phyloP scores from a whole-genome alignment of 2,329 filamentous ascomycete genomes.

The Talaromyces sp. region DNA sequence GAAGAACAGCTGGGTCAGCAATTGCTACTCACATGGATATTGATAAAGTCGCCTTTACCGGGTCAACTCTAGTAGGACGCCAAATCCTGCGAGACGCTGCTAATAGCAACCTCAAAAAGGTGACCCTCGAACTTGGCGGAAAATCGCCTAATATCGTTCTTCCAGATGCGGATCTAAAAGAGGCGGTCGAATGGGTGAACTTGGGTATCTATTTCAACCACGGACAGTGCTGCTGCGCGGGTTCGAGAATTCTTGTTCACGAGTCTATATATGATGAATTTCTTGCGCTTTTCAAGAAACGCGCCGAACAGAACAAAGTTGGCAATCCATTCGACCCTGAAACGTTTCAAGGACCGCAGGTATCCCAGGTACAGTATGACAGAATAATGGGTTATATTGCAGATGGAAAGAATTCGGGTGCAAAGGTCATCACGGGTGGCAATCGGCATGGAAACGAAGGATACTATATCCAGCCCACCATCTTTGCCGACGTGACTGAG shows the following conservation, averaged over 20 bases:
- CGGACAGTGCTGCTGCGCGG: conserved; percentile 58
- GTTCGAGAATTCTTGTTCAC: conserved; percentile 77
- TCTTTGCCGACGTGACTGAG: conserved; percentile 71
- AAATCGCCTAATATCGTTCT: conserved; percentile 63
- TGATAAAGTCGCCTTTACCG: conserved; percentile 63
- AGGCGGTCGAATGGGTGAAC: conserved; percentile 67
- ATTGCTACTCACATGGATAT: conserved; percentile 60
- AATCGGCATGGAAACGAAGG: conserved; percentile 72
- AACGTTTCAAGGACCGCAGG: conserved; percentile 86
- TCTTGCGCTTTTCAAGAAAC: conserved; percentile 72
- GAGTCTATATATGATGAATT: conserved; percentile 87
- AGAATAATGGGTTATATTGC: conserved; percentile 79
- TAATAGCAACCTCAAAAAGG: conserved; percentile 62
- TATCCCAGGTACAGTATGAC: conserved; percentile 81
- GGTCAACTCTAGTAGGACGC: conserved; percentile 58
- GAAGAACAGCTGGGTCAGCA: conserved; percentile 70
- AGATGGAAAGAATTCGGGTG: conserved; percentile 62
- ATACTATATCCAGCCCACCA: conserved; percentile 88
- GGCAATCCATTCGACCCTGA: conserved; percentile 75
- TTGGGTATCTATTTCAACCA: conserved; percentile 55
- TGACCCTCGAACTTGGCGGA: conserved; percentile 63
- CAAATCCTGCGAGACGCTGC: conserved; percentile 60
- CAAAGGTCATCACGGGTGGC: conserved; percentile 63
- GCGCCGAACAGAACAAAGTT: conserved; percentile 69
- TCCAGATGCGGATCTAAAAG: conserved; percentile 60